Percentiles rank a stretch among this genome's conserved stretches.
These are phyloP conservation scores for Trichoderma polysporum DNA, from an alignment of 2,329 filamentous ascomycete genomes.

Conservation along the genomic window DNA sequence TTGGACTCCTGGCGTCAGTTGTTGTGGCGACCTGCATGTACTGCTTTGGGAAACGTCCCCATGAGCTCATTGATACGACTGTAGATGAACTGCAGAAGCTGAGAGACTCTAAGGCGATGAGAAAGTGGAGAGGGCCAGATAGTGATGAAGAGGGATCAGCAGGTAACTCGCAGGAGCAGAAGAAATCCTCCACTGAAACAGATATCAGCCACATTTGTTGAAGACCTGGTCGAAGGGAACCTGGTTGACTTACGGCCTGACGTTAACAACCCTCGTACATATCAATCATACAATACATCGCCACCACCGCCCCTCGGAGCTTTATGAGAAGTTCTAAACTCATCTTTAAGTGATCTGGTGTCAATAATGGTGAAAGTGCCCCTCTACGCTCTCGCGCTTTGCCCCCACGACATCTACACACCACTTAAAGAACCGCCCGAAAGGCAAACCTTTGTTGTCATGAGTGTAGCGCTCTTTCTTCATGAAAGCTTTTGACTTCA, in stretches of 20 bases:
- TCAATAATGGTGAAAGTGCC: no score
- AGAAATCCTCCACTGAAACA: not conserved
- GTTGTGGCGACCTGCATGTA: not conserved
- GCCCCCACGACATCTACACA: no score
- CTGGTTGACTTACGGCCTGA: not conserved
- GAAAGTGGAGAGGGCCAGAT: not conserved
- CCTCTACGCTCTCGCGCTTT: no score
- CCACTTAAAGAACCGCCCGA: no score
- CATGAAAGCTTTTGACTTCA: no score
- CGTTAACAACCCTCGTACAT: not conserved
- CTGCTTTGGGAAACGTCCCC: not conserved
- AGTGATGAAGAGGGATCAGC: not conserved
- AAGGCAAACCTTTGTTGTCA: no score
- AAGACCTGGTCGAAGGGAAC: not conserved
- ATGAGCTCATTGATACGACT: not conserved
- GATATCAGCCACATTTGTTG: not conserved
- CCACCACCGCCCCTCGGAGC: not conserved
- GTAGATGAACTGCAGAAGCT: not conserved
- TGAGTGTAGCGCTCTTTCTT: no score
- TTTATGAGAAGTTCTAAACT: not conserved
- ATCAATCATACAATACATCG: not conserved
- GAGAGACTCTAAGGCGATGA: not conserved
- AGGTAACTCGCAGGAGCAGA: not conserved
- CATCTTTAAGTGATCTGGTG: no score
- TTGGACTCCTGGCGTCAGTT: not conserved